Percentiles rank a stretch among this genome's conserved stretches.
These are phyloP conservation scores for Verbena officinalis DNA, from an alignment of 257 asterid species.

Conservation along the genomic window DNA sequence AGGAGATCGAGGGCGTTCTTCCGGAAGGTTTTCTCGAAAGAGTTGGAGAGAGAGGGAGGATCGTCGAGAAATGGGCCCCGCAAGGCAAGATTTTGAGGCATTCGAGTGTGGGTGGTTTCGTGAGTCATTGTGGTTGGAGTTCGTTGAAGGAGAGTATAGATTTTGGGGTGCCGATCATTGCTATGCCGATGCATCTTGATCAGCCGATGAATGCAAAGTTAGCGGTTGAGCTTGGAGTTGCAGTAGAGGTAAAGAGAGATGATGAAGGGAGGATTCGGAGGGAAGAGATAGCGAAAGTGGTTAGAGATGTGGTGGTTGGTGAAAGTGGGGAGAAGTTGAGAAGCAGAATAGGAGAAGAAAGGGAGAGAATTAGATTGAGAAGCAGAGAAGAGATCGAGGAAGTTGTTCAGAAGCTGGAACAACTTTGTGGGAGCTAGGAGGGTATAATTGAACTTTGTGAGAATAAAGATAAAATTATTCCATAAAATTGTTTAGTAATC, in stretches of 20 bases:
- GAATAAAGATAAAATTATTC: no score
- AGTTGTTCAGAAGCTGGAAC: conserved; percentile 25
- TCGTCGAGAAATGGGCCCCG: conserved; percentile 45
- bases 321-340: conserved; percentile 30
- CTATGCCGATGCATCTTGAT: conserved; percentile 48
- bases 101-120: conserved; percentile 33
- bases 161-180: conserved; percentile 42
- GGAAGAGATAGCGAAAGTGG: conserved; percentile 31
- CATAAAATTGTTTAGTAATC: no score
- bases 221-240: conserved; percentile 37
- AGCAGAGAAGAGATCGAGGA: conserved; percentile 35
- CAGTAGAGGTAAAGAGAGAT: conserved; percentile 40
- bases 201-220: conserved; percentile 47
- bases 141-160: conserved; percentile 34
- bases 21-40: conserved; percentile 44
- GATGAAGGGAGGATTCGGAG: conserved; percentile 22
- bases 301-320: conserved; percentile 31
- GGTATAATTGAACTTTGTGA: no score
- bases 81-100: conserved; percentile 36
- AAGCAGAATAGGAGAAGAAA: conserved; percentile 16
- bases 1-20: conserved; percentile 31
- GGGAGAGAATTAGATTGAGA: conserved; percentile 29
- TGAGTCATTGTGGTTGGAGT: conserved; percentile 51
- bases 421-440: conserved; percentile 27
- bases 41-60: conserved; percentile 37